These are phyloP conservation scores for Chalara sp. DNA, from an alignment of 2,329 filamentous ascomycete genomes.

Conservation along the genomic window DNA sequence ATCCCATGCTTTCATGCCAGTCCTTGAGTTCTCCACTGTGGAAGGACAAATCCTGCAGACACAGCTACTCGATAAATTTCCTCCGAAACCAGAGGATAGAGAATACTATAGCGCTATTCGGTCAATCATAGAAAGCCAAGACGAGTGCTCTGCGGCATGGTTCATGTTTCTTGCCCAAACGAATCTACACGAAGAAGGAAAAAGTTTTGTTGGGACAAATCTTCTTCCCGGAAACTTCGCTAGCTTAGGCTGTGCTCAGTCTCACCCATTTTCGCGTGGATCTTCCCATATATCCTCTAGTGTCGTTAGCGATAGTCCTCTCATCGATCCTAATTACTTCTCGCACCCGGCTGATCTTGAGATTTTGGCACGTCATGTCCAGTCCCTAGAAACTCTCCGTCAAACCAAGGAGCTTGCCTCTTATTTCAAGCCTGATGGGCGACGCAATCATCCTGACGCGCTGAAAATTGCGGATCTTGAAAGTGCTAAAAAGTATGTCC, in stretches of 20 bases:
- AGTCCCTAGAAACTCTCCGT: neutral
- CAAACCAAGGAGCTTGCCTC: neutral
- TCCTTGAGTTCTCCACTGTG: neutral
- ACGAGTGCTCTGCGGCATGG: conserved; percentile 3
- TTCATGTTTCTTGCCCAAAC: conserved; percentile 2
- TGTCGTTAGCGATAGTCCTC: neutral
- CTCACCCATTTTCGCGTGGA: neutral
- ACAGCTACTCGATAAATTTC: neutral
- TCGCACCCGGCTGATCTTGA: conserved; percentile 3
- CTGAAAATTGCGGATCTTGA: neutral
- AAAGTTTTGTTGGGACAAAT: neutral
- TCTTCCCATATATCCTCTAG: neutral
- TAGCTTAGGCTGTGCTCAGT: neutral
- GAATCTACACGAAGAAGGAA: conserved; percentile 1
- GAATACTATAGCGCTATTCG: conserved; percentile 1
- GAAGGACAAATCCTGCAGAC: neutral
- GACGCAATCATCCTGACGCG: neutral
- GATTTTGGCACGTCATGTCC: neutral
- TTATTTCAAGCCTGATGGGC: neutral
- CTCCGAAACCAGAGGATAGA: conserved; percentile 1
- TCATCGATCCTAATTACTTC: neutral
- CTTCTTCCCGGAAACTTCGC: neutral
- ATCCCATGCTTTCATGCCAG: conserved; percentile 4
- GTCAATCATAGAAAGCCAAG: conserved; percentile 1
- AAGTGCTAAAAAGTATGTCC: neutral